Conservation (phyloP, 805 yeast genomes). For the Candida xyloterini region DNA sequence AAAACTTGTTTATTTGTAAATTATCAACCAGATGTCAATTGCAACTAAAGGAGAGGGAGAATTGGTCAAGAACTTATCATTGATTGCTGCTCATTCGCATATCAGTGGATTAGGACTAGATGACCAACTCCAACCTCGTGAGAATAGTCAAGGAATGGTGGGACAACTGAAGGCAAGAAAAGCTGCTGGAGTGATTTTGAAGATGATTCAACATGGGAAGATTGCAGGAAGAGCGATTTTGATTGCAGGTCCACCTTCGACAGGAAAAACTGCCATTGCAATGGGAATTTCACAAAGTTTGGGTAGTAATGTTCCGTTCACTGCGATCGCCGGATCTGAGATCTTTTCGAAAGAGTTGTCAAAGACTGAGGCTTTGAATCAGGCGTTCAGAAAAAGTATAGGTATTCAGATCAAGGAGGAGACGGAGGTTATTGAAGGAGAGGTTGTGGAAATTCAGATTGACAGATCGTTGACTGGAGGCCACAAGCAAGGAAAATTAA, state of each 20-base stretch:
- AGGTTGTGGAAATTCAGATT: conserved; percentile 92
- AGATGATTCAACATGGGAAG: conserved; percentile 84
- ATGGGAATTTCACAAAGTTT: conserved; percentile 93
- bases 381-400: conserved; percentile 93
- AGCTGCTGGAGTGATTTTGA: conserved; percentile 94
- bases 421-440: conserved; percentile 97
- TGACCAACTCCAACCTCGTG: conserved; percentile 81
- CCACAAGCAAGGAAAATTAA: conserved; percentile 72
- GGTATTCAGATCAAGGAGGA: conserved; percentile 95
- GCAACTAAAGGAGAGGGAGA: conserved; percentile 19
- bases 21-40: conserved; percentile 18
- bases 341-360: conserved; percentile 94
- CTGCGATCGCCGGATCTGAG: conserved; percentile 95
- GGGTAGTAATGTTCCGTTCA: conserved; percentile 96
- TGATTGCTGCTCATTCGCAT: conserved; percentile 88
- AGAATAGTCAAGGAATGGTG: conserved; percentile 84
- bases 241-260: conserved; percentile 97
- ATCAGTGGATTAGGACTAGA: conserved; percentile 93
- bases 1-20: conserved; percentile 7
- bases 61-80: conserved; percentile 23
- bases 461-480: conserved; percentile 93
- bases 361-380: conserved; percentile 95
- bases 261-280: conserved; percentile 97
- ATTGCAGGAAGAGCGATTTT: conserved; percentile 96
- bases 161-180: conserved; percentile 76